phyloP scores from a whole-genome alignment of 148 eudicot genomes.

The Selenicereus undatus region DNA sequence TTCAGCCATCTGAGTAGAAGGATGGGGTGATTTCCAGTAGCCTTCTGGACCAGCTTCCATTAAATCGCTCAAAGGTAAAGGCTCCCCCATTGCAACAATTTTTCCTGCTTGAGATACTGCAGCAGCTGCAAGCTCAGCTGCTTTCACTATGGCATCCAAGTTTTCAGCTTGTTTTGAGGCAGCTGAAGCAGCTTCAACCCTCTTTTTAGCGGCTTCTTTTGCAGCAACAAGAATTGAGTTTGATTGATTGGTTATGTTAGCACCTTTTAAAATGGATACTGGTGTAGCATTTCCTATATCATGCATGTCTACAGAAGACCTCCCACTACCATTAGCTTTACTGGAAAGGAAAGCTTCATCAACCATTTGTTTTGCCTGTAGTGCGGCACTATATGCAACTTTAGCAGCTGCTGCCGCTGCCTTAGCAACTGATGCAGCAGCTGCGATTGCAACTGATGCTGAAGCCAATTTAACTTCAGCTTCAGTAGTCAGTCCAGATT shows the following conservation, averaged over 20 bases:
- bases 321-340: conserved; percentile 24
- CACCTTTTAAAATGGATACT: conserved; percentile 48
- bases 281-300: conserved; percentile 44
- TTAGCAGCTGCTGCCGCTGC: conserved; percentile 96
- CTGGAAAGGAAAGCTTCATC: conserved; percentile 52
- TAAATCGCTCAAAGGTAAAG: conserved; percentile 53
- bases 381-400: conserved; percentile 71
- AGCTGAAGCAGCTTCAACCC: conserved; percentile 89
- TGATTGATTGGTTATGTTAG: conserved; percentile 39
- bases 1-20: conserved; percentile 29
- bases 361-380: conserved; percentile 81
- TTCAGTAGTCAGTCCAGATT: conserved; percentile 56
- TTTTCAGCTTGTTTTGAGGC: conserved; percentile 94
- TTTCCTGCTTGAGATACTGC: conserved; percentile 92
- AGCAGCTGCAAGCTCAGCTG: conserved; percentile 93
- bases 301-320: conserved; percentile 25
- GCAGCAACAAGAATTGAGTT: conserved; percentile 71
- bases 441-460: conserved; percentile 76
- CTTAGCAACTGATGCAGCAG: conserved; percentile 89
- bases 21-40: conserved; percentile 61
- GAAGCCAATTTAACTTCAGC: conserved; percentile 67
- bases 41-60: conserved; percentile 75
- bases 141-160: conserved; percentile 81
- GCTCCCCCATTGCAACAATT: conserved; percentile 79
- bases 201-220: conserved; percentile 82